A percentile compares a stretch with the other conserved stretches of the same genome.
Conservation (phyloP, 176 grass and related monocot genomes). For the Triticum monococcum region DNA sequence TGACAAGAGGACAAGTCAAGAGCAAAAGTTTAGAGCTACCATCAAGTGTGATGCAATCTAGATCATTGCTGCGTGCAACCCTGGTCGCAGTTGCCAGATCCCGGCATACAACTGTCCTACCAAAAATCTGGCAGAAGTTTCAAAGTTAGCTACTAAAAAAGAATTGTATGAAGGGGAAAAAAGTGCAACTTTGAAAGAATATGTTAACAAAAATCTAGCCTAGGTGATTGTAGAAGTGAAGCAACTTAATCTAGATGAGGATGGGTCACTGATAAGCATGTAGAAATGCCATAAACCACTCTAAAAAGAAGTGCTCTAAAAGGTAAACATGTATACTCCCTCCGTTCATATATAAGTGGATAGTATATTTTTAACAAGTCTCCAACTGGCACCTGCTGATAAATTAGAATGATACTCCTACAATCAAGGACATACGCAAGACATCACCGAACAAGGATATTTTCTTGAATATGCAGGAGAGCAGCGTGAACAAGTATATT, state of each 20-base stretch:
- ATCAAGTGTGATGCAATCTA: conserved; percentile 95
- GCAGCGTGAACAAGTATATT: neutral
- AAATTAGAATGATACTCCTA: no score
- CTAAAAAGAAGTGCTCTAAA: neutral
- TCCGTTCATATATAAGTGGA: no score
- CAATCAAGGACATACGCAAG: neutral
- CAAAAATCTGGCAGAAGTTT: conserved; percentile 72
- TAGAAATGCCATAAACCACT: neutral
- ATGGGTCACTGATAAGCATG: conserved; percentile 5
- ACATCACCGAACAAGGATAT: neutral
- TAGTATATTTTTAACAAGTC: no score
- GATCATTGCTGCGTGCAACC: conserved; percentile 69
- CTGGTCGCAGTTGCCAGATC: conserved; percentile 83
- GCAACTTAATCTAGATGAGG: neutral
- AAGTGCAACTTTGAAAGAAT: neutral
- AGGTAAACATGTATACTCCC: neutral
- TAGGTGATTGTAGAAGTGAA: conserved; percentile 14
- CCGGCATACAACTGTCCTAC: conserved; percentile 88
- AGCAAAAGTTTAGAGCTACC: conserved; percentile 30
- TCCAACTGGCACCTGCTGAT: no score
- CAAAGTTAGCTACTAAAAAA: conserved; percentile 4
- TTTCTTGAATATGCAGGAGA: neutral
- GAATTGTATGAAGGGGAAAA: neutral
- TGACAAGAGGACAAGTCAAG: neutral
- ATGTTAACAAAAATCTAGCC: conserved; percentile 19